Conservation (phyloP, 83 land plant species). For the Picea abies region DNA sequence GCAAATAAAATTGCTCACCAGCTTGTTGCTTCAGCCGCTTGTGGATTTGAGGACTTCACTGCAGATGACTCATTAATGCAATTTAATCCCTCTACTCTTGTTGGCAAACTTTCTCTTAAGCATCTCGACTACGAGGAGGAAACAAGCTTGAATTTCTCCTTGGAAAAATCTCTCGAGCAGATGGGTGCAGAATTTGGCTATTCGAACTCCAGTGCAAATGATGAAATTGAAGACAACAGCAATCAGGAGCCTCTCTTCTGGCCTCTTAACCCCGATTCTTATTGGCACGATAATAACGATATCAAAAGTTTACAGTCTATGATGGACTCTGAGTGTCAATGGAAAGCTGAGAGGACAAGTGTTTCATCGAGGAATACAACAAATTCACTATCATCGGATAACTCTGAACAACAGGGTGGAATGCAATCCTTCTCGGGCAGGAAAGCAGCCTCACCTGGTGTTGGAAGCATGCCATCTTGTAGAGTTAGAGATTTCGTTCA, state of each 20-base stretch:
- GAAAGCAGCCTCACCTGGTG: too few species aligned
- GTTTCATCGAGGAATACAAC: too few species aligned
- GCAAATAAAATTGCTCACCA: conserved; percentile 8
- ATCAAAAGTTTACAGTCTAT: neutral
- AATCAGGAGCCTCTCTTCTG: conserved; percentile 3
- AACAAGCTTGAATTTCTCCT: neutral
- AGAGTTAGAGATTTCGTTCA: too few species aligned
- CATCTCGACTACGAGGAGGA: neutral
- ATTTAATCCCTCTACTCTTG: too few species aligned
- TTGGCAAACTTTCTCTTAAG: too few species aligned
- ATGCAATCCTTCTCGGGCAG: too few species aligned
- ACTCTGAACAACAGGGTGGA: too few species aligned
- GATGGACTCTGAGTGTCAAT: neutral
- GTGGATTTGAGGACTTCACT: neutral
- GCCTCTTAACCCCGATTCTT: neutral
- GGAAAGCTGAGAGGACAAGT: too few species aligned
- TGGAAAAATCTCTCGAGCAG: neutral
- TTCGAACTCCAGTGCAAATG: too few species aligned
- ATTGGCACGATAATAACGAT: neutral
- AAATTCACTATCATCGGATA: too few species aligned
- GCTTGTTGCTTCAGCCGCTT: conserved; percentile 1
- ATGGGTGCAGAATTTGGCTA: too few species aligned
- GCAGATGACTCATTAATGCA: neutral
- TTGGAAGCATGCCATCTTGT: too few species aligned
- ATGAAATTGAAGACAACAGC: neutral